These are phyloP conservation scores for Leccinum subrobustum DNA, from an alignment of 1,284 basidiomycete species.

Conservation along the genomic window DNA sequence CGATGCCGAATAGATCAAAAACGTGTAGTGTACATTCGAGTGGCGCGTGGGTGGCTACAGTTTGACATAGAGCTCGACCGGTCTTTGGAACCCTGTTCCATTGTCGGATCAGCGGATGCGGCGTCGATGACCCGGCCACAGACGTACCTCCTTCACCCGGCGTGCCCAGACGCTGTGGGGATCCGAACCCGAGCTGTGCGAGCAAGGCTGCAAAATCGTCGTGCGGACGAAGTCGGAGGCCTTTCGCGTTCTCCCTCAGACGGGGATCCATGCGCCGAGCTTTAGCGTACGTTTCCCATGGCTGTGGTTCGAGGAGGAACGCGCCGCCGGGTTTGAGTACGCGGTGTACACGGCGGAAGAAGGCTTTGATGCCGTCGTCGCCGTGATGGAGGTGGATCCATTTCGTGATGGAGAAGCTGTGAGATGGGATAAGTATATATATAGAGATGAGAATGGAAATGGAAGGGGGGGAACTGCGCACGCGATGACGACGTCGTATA, in stretches of 20 bases:
- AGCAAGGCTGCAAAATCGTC: slow-evolving; percentile 54
- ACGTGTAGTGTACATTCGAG: background rate
- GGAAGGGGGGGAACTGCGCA: slow-evolving; percentile 35
- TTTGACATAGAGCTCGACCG: slow-evolving; percentile 48
- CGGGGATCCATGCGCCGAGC: slow-evolving; percentile 64
- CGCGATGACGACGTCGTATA: slow-evolving; percentile 76
- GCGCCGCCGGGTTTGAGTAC: slow-evolving; percentile 56
- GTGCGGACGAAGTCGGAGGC: slow-evolving; percentile 55
- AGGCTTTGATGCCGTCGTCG: slow-evolving; percentile 60
- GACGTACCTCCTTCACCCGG: slow-evolving; percentile 57
- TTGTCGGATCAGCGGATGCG: background rate
- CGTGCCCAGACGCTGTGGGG: slow-evolving; percentile 48
- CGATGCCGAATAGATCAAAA: background rate
- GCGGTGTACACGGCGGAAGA: slow-evolving; percentile 62
- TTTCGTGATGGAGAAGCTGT: slow-evolving; percentile 78
- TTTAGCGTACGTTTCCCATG: slow-evolving; percentile 77
- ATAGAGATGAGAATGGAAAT: background rate
- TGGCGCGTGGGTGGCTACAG: slow-evolving; percentile 3
- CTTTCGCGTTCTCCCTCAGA: slow-evolving; percentile 57
- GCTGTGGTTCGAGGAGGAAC: slow-evolving; percentile 76
- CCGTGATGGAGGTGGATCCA: slow-evolving; percentile 83
- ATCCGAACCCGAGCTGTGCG: slow-evolving; percentile 58
- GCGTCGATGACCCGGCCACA: background rate
- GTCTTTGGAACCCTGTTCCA: slow-evolving; percentile 46
- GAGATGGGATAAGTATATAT: background rate